phyloP scores from a whole-genome alignment of 177 flowering plant genomes.

The Vitis hybrid region DNA sequence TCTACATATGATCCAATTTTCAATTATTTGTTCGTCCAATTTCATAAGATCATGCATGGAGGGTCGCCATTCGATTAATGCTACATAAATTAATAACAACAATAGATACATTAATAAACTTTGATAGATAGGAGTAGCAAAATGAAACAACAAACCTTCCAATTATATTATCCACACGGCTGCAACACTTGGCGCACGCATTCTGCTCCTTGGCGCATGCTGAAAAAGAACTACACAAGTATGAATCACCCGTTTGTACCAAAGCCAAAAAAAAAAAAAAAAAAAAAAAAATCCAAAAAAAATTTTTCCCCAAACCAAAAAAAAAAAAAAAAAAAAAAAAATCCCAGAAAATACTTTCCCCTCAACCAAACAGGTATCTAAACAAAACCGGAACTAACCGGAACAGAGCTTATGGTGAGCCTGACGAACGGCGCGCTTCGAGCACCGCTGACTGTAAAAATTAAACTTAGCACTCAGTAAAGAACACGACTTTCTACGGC shows the following conservation, averaged over 20 bases:
- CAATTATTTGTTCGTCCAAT: too few relatives aligned
- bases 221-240: constrained; percentile 17
- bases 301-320: too few relatives aligned
- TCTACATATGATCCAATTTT: too few relatives aligned
- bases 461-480: not conserved
- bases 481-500: too few relatives aligned
- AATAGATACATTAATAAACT: not conserved
- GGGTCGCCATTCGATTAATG: too few relatives aligned
- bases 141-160: constrained; percentile 56
- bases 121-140: not conserved
- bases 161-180: constrained; percentile 52
- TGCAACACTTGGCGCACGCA: constrained; percentile 88
- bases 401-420: constrained; percentile 82
- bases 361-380: constrained; percentile 3
- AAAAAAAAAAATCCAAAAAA: not conserved
- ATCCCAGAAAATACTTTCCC: not conserved
- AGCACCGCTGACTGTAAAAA: constrained; percentile 61
- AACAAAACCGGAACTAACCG: constrained; percentile 41
- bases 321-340: not conserved
- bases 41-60: too few relatives aligned
- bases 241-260: not conserved
- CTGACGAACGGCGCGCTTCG: constrained; percentile 81
- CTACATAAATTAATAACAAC: not conserved
- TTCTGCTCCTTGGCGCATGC: constrained; percentile 87
- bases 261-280: not conserved